A percentile compares a stretch with the other conserved stretches of the same genome.
Evolutionary conservation across 805 yeast genomes (phyloP).

Genomic region (Myxozyma vanderwaltii): DNA sequence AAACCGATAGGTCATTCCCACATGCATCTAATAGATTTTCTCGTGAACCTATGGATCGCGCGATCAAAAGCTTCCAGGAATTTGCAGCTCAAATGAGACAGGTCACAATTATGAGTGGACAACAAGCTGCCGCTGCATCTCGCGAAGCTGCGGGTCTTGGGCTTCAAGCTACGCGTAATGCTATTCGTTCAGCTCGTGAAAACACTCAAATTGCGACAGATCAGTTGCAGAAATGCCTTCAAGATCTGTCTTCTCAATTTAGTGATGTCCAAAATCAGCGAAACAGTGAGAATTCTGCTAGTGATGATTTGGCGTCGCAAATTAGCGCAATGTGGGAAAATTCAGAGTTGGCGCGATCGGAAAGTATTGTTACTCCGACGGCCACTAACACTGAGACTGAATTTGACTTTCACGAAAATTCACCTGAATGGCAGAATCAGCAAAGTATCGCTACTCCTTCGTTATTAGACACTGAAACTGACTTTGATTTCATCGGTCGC

Average conservation of each 20-base stretch:
- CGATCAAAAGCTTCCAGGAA: conserved; percentile 19
- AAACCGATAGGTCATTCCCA: conserved; percentile 3
- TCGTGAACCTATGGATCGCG: conserved; percentile 18
- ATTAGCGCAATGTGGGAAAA: conserved; percentile 14
- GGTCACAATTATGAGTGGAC: conserved; percentile 18
- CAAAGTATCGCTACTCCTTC: not conserved
- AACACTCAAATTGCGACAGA: conserved; percentile 20
- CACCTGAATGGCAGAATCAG: not conserved
- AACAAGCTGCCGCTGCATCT: too few species aligned
- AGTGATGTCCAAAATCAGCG: conserved; percentile 2
- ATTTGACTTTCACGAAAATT: not conserved
- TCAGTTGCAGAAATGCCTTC: conserved; percentile 22
- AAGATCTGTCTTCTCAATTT: conserved; percentile 14
- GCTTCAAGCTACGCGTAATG: conserved; percentile 21
- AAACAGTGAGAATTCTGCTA: not conserved
- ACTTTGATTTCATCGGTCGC: conserved; percentile 9
- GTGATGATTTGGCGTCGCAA: conserved; percentile 10
- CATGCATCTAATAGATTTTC: conserved; percentile 2
- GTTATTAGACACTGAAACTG: not conserved
- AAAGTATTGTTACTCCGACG: not conserved
- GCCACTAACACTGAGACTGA: conserved; percentile 1
- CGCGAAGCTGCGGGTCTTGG: conserved; percentile 19
- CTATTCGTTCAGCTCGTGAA: conserved; percentile 21
- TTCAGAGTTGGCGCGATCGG: conserved; percentile 9
- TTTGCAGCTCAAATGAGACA: conserved; percentile 27